Evolutionary conservation across 2,329 filamentous ascomycete genomes (phyloP), one percentile per base, ranked within the genome.

Genomic region (Akanthomyces muscarius): DNA sequence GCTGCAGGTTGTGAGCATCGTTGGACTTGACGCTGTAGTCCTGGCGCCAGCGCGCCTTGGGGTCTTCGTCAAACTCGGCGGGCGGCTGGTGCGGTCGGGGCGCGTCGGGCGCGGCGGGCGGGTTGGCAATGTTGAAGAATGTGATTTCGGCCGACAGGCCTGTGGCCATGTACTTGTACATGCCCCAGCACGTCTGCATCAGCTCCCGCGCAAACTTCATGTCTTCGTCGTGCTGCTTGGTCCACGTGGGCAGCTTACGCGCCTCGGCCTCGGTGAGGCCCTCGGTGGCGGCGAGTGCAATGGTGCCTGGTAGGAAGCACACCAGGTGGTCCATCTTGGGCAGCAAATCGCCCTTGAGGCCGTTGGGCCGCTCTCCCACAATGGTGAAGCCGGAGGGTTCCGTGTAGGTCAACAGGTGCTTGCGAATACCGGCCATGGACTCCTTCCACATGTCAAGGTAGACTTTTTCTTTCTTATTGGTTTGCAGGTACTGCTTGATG

Each of bases 241-340:
- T 86, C 95, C 95, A 98, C 8, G 79, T 83, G 0, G 86, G 78
- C 1, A 84, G 79, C 72, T 90, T 89, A 68, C 86, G 88, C 14
- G 94, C 94, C 71, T 92, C 86, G 0, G 84, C 81, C 64, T 97
- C 86, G 0, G 89, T 85, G 41, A 89, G 75, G 1, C 95, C 95
- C 42, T 87, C 89, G 0, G 95, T 99, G 0, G 87, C 91, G 0
- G 86, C 93, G 1, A 99, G 83, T 0, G 94, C 94, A 70, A 99
- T 97, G 4, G 94, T 97, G 10, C 95, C 95, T 0, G 94, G 93
- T 85, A 97, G 89, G 81, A 99, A 99, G 78, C 95, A 99, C 44
- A 97, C 94, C 5, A 98, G 82, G 72, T 99, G 95, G 72, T 99
- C 95, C 93, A 99, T 98, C 77, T 99, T 99, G 28, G 93, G 89